Base-by-base conservation (phyloP, 1,284 basidiomycete species). In the Ganoderma sinense region DNA sequence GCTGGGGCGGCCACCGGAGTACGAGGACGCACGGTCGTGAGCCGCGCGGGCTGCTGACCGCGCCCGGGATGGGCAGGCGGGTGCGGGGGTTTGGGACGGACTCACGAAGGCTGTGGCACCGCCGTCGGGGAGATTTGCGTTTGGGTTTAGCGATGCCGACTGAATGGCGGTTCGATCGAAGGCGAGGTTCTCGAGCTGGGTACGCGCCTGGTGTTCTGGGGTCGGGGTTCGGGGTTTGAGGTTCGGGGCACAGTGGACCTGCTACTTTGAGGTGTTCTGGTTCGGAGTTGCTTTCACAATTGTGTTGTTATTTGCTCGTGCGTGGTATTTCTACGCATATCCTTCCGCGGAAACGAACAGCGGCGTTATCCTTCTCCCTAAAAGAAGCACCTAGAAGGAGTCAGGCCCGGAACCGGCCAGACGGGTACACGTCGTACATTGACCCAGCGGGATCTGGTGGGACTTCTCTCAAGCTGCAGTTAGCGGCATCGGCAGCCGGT, bases 1-100 rank as follows among this genome's bases (percentile, higher is more conserved):
- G 23, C n/a, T 41, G 36, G 61, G 63, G 20, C 60, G 39, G 53
- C 53, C 61, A n/a, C 65, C 65, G 33, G 65, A 62, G 36, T 62
- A 62, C 48, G 59, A 29, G 2, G 59, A 61, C 23, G 36, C 59
- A 61, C 39, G 59, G 59, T 18, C 59, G 23, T 41, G 59, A 41
- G 39, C 39, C 36, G 59, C 59, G 59, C 48, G 23, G 59, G 39
- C 39, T 40, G 59, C 59, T 61, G 36, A 40, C 59, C 59, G 11
- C n/a, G 36, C 59, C 59, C n/a, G 10, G 39, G 13, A 61, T 41
- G 59, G 59, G 14, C 39, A 61, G 23, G n/a, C n/a, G 39, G 59
- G 59, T n/a, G n/a, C 59, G 39, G 23, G 33, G 23, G 14, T 39
- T 61, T 61, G 59, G 59, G 40, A 26, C 59, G 59, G 23, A 6